Evolutionary conservation across 768 basidiomycete species (phyloP), one percentile per base, ranked within the genome.

Genomic region (Psilocybe subaeruginosa): DNA sequence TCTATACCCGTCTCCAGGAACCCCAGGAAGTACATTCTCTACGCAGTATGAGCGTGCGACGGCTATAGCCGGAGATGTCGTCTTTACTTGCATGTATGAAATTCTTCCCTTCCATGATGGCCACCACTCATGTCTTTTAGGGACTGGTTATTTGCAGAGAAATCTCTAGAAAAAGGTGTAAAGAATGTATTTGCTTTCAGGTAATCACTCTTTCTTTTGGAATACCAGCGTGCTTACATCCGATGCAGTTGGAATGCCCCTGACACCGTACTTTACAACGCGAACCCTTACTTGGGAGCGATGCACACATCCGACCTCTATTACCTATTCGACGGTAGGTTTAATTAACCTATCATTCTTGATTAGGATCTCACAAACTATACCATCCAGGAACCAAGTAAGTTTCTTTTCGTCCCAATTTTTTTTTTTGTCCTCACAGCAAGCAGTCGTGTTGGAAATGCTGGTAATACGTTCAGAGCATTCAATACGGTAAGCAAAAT

Each of bases 271-370:
- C 29, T 77, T 6, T 77, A 68, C 56, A 72, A 77, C 43, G 65
- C 65, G 11, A 70, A 60, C 27, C 78, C 78, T 0, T 81, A 70
- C 54, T 62, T 71, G 53, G 80, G 79, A 11, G 77, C 76, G 1
- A 77, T 75, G 70, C 79, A 80, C 61, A 79, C 79, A 0, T 78
- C 78, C 2, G 80, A 81, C 65, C 59, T 81, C 5, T 80, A 78
- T 54, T 80, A 71, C 56, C 62, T 80, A 8, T 80, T 81, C 53
- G 72, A 77, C 58, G 80, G 79, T 75, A 62, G 63, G 73, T 17
- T 59, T 6, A 7, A 17, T 33, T 51, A 9, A n/a, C 23, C 23
- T 30, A n/a, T 51, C 12, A 3, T 23, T 14, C 17, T n/a, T 23
- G 3, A 54, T 27, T 16, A 19, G 51, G 19, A 9, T 56, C 12